Conservation (phyloP, 768 basidiomycete genomes). For the Daedalea quercina region DNA sequence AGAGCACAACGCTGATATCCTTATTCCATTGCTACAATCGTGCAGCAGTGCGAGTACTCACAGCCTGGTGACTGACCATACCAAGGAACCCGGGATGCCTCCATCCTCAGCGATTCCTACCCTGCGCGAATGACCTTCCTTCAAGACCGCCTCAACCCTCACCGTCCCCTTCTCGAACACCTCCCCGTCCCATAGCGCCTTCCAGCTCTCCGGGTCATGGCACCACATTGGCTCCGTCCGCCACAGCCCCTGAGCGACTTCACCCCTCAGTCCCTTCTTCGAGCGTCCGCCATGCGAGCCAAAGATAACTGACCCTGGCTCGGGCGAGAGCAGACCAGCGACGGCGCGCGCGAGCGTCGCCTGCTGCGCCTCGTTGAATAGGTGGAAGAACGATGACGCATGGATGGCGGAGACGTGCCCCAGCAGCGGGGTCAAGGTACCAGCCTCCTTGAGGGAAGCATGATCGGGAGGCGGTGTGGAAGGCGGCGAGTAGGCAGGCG, state of each 20-base stretch:
- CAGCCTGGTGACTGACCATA: no score
- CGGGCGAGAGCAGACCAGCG: conserved; percentile 35
- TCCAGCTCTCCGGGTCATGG: conserved; percentile 30
- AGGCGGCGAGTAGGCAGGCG: conserved; percentile 12
- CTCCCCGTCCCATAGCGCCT: conserved; percentile 30
- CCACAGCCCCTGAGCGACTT: background rate
- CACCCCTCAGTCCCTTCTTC: conserved; percentile 21
- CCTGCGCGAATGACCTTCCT: no score
- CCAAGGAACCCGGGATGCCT: no score
- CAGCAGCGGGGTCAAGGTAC: conserved; percentile 31
- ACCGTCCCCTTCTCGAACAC: conserved; percentile 29
- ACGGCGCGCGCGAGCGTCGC: conserved; percentile 33
- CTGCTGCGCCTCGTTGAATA: conserved; percentile 38
- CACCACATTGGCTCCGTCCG: conserved; percentile 20
- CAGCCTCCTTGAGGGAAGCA: conserved; percentile 16
- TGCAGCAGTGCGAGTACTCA: no score
- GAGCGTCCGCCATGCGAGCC: conserved; percentile 31
- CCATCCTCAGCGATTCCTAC: no score
- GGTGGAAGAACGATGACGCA: conserved; percentile 38
- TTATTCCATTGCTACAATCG: no score
- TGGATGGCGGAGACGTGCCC: conserved; percentile 29
- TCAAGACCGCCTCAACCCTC: conserved; percentile 16
- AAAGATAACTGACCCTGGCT: conserved; percentile 40
- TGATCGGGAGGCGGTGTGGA: conserved; percentile 19
- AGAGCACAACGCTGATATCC: no score